phyloP scores from a whole-genome alignment of 805 yeast genomes.

The Teunomyces tritomae region DNA sequence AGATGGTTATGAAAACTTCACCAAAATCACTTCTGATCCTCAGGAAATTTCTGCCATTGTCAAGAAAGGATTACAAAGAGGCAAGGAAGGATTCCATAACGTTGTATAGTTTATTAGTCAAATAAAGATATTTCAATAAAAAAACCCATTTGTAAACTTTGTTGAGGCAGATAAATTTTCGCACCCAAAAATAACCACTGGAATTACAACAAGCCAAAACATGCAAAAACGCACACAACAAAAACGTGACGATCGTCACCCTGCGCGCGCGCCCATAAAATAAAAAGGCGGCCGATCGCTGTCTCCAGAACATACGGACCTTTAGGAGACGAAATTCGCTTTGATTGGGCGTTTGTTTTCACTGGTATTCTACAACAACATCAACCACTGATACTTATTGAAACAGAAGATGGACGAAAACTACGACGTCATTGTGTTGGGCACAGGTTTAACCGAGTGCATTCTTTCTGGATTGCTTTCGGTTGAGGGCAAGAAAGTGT shows the following conservation, averaged over 20 bases:
- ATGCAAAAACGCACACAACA: too few species aligned
- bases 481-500: conserved; percentile 96
- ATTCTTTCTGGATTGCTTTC: conserved; percentile 89
- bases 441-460: conserved; percentile 95
- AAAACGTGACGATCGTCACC: too few species aligned
- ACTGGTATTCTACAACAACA: not conserved
- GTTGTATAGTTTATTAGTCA: conserved; percentile 21
- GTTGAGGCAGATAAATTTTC: too few species aligned
- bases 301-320: too few species aligned
- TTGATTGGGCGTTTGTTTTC: too few species aligned
- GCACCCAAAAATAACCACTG: too few species aligned
- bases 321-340: too few species aligned
- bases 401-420: conserved; percentile 74
- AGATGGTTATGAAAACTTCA: conserved; percentile 76
- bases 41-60: conserved; percentile 78
- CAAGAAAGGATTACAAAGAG: conserved; percentile 61
- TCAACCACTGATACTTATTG: not conserved
- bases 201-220: too few species aligned
- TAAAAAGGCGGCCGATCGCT: too few species aligned
- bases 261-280: too few species aligned
- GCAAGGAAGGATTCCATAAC: conserved; percentile 62
- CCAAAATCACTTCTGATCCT: conserved; percentile 83
- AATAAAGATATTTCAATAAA: too few species aligned
- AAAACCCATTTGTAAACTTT: too few species aligned
- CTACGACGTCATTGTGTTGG: conserved; percentile 95